A percentile compares a stretch with the other conserved stretches of the same genome.
Evolutionary conservation across 257 asterid genomes (phyloP).

Genomic region (Parsonsia alboflavescens): DNA sequence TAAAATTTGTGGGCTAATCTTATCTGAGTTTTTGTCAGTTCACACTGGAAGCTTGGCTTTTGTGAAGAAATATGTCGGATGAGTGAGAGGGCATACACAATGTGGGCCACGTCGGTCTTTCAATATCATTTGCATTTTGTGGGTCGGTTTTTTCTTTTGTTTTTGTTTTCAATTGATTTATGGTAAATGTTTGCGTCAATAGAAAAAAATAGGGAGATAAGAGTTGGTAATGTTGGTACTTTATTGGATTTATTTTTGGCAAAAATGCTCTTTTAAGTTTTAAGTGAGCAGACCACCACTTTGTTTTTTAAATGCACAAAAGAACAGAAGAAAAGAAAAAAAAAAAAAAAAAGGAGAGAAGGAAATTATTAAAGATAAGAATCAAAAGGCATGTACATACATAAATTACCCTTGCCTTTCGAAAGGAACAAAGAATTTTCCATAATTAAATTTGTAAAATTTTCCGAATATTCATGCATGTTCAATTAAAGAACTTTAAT

Average conservation of each 20-base stretch:
- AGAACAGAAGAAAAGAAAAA: too few species aligned
- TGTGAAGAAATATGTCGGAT: slow-evolving; percentile 19
- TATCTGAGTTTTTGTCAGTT: slow-evolving; percentile 13
- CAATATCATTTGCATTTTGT: slow-evolving; percentile 15
- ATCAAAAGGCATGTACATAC: neutral
- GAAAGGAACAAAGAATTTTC: slow-evolving; percentile 24
- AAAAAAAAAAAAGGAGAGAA: neutral
- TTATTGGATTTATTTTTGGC: neutral
- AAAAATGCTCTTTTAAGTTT: neutral
- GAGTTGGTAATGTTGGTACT: neutral
- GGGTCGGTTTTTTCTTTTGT: slow-evolving; percentile 15
- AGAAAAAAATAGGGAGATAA: neutral
- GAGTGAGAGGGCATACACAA: slow-evolving; percentile 22
- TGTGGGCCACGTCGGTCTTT: slow-evolving; percentile 30
- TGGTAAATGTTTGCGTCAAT: neutral
- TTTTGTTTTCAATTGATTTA: too few species aligned
- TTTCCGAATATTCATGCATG: too few species aligned
- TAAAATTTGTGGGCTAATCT: slow-evolving; percentile 12
- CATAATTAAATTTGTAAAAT: too few species aligned
- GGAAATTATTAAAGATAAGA: neutral
- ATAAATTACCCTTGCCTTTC: slow-evolving; percentile 4
- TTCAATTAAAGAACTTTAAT: too few species aligned
- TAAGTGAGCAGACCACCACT: too few species aligned
- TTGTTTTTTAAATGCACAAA: neutral
- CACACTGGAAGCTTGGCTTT: neutral